A percentile compares a stretch with the other conserved stretches of the same genome.
phyloP scores from a whole-genome alignment of 108 stramenopile genomes.

The Skeletonema costatum region DNA sequence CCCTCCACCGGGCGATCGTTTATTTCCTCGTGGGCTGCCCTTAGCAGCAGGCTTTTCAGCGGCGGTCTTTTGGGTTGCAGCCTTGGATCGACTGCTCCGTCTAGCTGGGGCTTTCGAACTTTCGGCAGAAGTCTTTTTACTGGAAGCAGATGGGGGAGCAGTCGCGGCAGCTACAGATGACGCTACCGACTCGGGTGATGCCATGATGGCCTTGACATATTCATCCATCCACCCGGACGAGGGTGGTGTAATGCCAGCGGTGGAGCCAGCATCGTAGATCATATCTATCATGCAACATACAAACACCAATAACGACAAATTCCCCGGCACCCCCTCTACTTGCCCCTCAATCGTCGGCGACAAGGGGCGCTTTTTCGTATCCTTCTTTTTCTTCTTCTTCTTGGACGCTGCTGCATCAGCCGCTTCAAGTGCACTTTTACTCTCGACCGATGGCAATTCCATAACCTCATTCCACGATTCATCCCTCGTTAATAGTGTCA shows the following conservation, averaged over 20 bases:
- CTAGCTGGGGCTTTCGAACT: neutral
- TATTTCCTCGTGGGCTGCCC: constrained; percentile 3
- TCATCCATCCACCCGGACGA: constrained; percentile 51
- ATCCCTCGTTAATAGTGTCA: constrained; percentile 18
- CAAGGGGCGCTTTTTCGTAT: neutral
- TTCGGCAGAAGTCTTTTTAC: neutral
- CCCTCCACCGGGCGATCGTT: constrained; percentile 7
- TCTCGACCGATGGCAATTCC: constrained; percentile 9
- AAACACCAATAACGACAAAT: constrained; percentile 39
- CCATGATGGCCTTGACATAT: constrained; percentile 39
- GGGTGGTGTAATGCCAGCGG: constrained; percentile 32
- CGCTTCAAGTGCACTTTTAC: neutral
- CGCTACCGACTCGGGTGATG: neutral
- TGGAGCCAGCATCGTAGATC: constrained; percentile 36
- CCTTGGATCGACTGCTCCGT: constrained; percentile 27
- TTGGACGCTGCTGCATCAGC: neutral
- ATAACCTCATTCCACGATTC: constrained; percentile 31
- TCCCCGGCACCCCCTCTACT: constrained; percentile 20
- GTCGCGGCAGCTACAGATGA: neutral
- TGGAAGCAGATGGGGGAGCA: neutral
- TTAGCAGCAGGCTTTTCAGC: neutral
- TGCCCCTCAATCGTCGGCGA: neutral
- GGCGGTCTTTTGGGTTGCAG: constrained; percentile 6
- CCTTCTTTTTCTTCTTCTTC: constrained; percentile 30
- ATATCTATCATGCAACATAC: constrained; percentile 39